Conservation (phyloP, 768 basidiomycete species). For the Ramaria rubella region DNA sequence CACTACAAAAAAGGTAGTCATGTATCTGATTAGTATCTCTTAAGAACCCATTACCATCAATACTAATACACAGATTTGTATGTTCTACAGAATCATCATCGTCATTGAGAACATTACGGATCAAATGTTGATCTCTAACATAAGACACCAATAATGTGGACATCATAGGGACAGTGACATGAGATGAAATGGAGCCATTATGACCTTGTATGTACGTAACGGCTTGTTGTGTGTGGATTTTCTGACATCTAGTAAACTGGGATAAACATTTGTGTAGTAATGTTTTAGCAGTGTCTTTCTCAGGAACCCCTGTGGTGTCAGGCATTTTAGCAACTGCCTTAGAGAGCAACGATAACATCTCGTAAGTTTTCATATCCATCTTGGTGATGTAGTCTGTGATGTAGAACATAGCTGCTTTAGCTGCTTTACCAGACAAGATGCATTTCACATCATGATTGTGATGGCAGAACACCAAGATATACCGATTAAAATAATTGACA, state of each 20-base stretch:
- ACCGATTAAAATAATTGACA: constrained; percentile 29
- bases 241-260: constrained; percentile 32
- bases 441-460: constrained; percentile 32
- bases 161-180: background rate
- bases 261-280: constrained; percentile 30
- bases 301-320: constrained; percentile 10
- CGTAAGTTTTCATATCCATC: constrained; percentile 34
- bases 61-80: background rate
- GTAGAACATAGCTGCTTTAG: constrained; percentile 29
- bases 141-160: background rate
- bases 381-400: constrained; percentile 35
- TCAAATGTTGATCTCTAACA: background rate
- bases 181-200: background rate
- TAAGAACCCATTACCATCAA: background rate
- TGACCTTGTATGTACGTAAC: background rate
- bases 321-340: constrained; percentile 27
- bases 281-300: constrained; percentile 34
- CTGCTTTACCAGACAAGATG: constrained; percentile 28
- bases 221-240: constrained; percentile 21
- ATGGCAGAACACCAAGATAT: constrained; percentile 27
- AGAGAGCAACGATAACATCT: constrained; percentile 34
- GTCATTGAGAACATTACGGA: background rate
- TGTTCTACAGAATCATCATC: background rate
- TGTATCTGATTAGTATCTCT: background rate
- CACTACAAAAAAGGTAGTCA: constrained; percentile 1